Evolutionary conservation across 1,284 basidiomycete genomes (phyloP).

Genomic region (Butyriboletus pseudospeciosus): DNA sequence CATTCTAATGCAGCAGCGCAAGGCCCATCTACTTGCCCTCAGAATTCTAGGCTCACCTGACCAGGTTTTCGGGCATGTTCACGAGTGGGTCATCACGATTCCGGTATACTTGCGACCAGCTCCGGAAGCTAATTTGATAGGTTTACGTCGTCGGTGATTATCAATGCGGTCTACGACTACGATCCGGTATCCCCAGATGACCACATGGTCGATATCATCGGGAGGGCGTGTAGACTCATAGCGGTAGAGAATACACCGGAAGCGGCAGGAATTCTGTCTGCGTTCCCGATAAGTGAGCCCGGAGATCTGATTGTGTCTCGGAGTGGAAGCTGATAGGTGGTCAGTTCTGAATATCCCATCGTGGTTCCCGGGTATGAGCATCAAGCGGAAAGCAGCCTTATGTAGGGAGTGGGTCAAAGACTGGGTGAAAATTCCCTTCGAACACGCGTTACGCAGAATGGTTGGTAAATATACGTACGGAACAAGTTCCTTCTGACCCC

Average conservation of each 20-base stretch:
- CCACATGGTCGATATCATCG: conserved; percentile 12
- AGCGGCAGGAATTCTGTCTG: conserved; percentile 9
- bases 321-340: background rate
- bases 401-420: conserved; percentile 3
- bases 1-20: conserved; percentile 29
- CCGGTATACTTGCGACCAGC: background rate
- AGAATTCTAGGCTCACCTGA: conserved; percentile 29
- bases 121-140: conserved; percentile 3
- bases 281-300: conserved; percentile 17
- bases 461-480: background rate
- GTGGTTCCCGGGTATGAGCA: conserved; percentile 16
- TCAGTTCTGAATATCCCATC: conserved; percentile 13
- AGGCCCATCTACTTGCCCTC: conserved; percentile 29
- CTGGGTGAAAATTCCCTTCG: conserved; percentile 15
- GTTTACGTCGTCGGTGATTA: conserved; percentile 16
- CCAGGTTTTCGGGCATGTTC: conserved; percentile 25
- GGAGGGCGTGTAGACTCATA: conserved; percentile 4
- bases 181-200: conserved; percentile 16
- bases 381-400: conserved; percentile 11
- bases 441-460: conserved; percentile 5
- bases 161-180: conserved; percentile 20
- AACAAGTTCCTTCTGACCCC: background rate
- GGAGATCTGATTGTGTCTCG: too few relatives aligned
- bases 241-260: conserved; percentile 6
- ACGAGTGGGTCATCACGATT: conserved; percentile 5